Evolutionary conservation across 2,329 filamentous ascomycete genomes (phyloP), one percentile per base, ranked within the genome.

Genomic region (Zalaria obscura): DNA sequence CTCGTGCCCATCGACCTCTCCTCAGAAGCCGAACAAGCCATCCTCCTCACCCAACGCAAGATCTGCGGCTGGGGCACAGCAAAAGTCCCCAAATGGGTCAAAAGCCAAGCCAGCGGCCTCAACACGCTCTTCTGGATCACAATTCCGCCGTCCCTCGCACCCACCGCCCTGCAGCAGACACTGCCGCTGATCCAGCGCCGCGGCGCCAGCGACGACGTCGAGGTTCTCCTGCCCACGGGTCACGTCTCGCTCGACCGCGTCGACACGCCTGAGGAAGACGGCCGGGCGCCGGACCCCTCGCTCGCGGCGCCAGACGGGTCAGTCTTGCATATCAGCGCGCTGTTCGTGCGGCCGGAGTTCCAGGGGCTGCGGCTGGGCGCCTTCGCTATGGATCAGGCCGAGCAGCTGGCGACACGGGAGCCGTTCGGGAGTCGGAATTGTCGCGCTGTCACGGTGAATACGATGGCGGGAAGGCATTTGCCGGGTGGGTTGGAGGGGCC

Each of bases 71-170:
- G 47, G 46, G 43, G 43, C 39, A 27, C 8, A n/a, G 38, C 44
- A 36, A 45, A 45, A n/a, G 44, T 50, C 4, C 40, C 41, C 18
- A 39, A 41, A 35, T 50, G 48, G 48, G 25, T 39, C 7, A 36
- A 34, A 5, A 28, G 36, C 37, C 44, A 47, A 11, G 41, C 38
- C 25, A 31, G 31, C 8, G 45, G 44, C 26, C 33, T 43, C 10
- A 18, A 43, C 4, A 42, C 42, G 34, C 42, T 50, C 26, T 50
- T 50, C 47, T 50, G 48, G 48, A 47, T 50, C 35, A 40, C 39
- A 11, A 25, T 50, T 2, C 47, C 41, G 2, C 31, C 42, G 10
- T 29, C 27, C 2, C 7, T 35, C 28, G 28, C 38, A 18, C 10
- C 2, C 3, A 18, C 25, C 6, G 25, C 26, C 27, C 10, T 18